phyloP scores from a whole-genome alignment of 768 basidiomycete genomes.

The Termitomyces sp. region DNA sequence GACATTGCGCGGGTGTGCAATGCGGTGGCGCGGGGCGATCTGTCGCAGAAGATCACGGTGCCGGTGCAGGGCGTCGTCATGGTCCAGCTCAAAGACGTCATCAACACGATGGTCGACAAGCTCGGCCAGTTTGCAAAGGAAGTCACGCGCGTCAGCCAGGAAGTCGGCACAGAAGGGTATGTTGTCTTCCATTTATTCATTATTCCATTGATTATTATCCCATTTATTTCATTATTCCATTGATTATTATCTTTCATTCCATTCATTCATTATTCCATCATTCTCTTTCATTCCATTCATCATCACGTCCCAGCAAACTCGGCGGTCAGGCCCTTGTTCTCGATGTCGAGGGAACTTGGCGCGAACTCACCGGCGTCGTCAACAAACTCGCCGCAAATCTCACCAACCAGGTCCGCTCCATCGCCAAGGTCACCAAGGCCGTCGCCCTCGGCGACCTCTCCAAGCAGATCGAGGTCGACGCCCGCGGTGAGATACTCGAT shows the following conservation, averaged over 20 bases:
- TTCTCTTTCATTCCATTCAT: no score
- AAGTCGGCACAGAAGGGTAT: conserved; percentile 79
- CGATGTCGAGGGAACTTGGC: conserved; percentile 90
- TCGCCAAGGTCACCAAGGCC: conserved; percentile 29
- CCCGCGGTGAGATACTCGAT: conserved; percentile 84
- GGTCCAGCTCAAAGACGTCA: conserved; percentile 76
- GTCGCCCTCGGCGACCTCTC: conserved; percentile 87
- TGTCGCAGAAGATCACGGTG: conserved; percentile 76
- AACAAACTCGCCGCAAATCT: conserved; percentile 79
- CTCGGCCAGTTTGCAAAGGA: conserved; percentile 88
- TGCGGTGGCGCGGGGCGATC: conserved; percentile 70
- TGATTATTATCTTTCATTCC: no score
- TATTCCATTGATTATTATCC: no score
- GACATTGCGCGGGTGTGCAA: conserved; percentile 77
- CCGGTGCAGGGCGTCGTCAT: conserved; percentile 75
- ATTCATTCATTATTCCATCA: no score
- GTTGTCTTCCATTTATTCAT: not conserved
- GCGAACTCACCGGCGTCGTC: conserved; percentile 76
- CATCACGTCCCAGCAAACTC: no score
- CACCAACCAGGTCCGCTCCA: conserved; percentile 50
- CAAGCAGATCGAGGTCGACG: conserved; percentile 90
- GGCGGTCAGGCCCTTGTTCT: conserved; percentile 84
- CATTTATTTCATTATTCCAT: no score
- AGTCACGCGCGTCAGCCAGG: conserved; percentile 79
- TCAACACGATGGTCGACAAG: conserved; percentile 63